Evolutionary conservation across 2,329 filamentous ascomycete species (phyloP), one percentile per base, ranked within the genome.

Genomic region (Fusarium albidum): DNA sequence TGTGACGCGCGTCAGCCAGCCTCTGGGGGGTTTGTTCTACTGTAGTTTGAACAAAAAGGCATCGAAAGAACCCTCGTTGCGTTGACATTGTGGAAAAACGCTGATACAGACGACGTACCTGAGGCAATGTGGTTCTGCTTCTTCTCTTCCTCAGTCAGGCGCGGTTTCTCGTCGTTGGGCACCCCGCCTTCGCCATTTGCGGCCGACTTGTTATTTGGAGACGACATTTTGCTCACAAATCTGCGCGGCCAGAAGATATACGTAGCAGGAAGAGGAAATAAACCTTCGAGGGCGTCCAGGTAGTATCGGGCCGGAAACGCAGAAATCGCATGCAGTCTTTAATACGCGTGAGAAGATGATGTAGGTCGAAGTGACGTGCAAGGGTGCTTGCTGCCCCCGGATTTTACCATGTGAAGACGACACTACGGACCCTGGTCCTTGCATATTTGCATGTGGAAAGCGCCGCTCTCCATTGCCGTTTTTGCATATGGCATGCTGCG

Each of bases 51-150:
- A n/a, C n/a, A n/a, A n/a, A n/a, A n/a, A n/a, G n/a, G 13, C 3
- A 49, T 28, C 21, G 7, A n/a, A 37, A 28, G 4, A 13, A 45
- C 17, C n/a, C n/a, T n/a, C n/a, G n/a, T n/a, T n/a, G n/a, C 35
- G 31, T 28, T 15, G 27, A 41, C 27, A 26, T 9, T 14, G 12
- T 10, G n/a, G n/a, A n/a, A 15, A 42, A 35, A 15, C 39, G 18
- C 43, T 29, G 29, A 3, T 5, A 13, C 21, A 25, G 48, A 42
- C 11, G 35, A 11, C 68, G 41, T 75, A 81, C 80, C 80, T 57
- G 80, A 82, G 44, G 78, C 78, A 56, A 82, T 81, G 61, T 82
- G 80, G 48, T 82, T 82, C 63, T 80, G 77, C 66, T 82, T 82
- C 72, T 82, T 82, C 66, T 82, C 79, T 42, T 79, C 77, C 51